Percentiles rank a stretch among this genome's conserved stretches.
Conservation (phyloP, 2,329 filamentous ascomycete genomes). For the Podosphaera fusca region DNA sequence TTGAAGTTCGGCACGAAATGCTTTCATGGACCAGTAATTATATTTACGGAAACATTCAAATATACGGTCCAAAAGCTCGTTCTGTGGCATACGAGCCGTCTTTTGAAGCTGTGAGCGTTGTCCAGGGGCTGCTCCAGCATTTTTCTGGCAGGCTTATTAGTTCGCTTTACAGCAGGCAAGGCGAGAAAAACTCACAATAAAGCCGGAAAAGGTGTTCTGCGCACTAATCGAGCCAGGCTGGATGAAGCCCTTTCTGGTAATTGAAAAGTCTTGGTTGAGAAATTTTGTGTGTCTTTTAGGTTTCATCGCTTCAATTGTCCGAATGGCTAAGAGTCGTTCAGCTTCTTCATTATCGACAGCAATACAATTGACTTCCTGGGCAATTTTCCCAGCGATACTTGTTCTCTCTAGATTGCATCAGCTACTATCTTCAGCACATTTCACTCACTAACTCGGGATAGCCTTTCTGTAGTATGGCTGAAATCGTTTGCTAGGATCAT, state of each 20-base stretch:
- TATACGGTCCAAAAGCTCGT: slow-evolving; percentile 68
- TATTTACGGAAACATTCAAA: slow-evolving; percentile 66
- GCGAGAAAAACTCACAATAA: slow-evolving; percentile 28
- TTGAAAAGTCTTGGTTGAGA: slow-evolving; percentile 11
- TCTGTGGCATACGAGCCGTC: slow-evolving; percentile 69
- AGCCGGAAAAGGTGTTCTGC: slow-evolving; percentile 23
- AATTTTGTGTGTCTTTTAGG: slow-evolving; percentile 31
- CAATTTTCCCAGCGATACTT: slow-evolving; percentile 45
- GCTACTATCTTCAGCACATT: slow-evolving; percentile 1
- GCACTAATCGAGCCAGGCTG: slow-evolving; percentile 29
- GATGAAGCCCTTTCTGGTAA: slow-evolving; percentile 22
- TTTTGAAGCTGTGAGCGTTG: slow-evolving; percentile 55
- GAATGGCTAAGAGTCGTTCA: slow-evolving; percentile 32
- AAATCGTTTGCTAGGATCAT: slow-evolving; percentile 27
- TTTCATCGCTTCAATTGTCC: slow-evolving; percentile 35
- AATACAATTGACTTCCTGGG: slow-evolving; percentile 53
- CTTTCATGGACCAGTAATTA: slow-evolving; percentile 85
- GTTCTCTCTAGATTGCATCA: slow-evolving; percentile 43
- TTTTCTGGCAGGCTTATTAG: slow-evolving; percentile 24
- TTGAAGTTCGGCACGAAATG: slow-evolving; percentile 49
- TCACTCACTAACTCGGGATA: slow-evolving; percentile 42
- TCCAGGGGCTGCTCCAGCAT: slow-evolving; percentile 23
- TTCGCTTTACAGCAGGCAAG: not conserved
- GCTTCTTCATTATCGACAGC: slow-evolving; percentile 52
- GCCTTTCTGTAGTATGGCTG: slow-evolving; percentile 45